Evolutionary conservation across 2,329 filamentous ascomycete genomes (phyloP).

Genomic region (Trichophyton verrucosum): DNA sequence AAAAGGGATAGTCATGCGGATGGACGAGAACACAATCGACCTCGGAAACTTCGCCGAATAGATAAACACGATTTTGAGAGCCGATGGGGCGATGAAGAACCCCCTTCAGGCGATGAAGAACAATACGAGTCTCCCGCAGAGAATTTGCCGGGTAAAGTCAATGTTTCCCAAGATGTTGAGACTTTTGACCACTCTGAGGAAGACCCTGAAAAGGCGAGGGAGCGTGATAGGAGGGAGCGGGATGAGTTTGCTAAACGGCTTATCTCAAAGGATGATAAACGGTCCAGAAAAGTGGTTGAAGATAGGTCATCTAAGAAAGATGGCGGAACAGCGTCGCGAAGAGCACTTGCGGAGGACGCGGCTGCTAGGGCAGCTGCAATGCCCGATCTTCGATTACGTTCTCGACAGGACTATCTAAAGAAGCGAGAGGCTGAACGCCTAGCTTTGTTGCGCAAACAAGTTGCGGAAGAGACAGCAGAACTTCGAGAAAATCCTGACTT

Average conservation of each 20-base stretch:
- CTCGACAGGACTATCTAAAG: conserved; percentile 82
- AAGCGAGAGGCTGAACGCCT: conserved; percentile 82
- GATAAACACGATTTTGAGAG: conserved; percentile 54
- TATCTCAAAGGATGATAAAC: conserved; percentile 56
- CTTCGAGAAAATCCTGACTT: conserved; percentile 62
- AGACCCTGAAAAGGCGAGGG: conserved; percentile 45
- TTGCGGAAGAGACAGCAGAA: conserved; percentile 76
- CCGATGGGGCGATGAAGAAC: conserved; percentile 69
- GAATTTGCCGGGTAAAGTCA: conserved; percentile 6
- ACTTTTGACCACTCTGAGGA: conserved; percentile 45
- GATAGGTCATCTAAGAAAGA: conserved; percentile 45
- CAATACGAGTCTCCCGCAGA: conserved; percentile 42
- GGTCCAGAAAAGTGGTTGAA: conserved; percentile 56
- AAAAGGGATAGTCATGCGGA: conserved; percentile 24
- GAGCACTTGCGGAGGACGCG: conserved; percentile 54
- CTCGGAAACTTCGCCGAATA: conserved; percentile 41
- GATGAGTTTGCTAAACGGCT: conserved; percentile 70
- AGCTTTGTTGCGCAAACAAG: conserved; percentile 76
- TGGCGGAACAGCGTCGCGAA: conserved; percentile 47
- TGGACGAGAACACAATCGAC: conserved; percentile 29
- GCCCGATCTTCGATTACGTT: conserved; percentile 67
- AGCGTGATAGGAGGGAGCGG: conserved; percentile 59
- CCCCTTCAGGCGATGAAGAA: conserved; percentile 25
- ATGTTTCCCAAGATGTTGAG: conserved; percentile 31
- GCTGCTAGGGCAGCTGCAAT: conserved; percentile 58